Evolutionary conservation across 768 basidiomycete species (phyloP).

Genomic region (Hortiboletus campestris): DNA sequence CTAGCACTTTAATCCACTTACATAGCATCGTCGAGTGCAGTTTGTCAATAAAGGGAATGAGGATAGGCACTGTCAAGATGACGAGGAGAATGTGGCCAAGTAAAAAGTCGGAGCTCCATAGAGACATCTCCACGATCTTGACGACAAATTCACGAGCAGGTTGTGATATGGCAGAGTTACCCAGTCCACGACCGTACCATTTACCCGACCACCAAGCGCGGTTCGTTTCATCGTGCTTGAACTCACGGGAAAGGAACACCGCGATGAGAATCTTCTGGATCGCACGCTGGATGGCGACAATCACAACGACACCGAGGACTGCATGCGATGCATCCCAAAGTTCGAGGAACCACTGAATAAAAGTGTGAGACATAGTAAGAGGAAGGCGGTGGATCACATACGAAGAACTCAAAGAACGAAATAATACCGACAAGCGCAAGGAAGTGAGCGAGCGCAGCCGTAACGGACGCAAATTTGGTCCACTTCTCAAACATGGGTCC

Average conservation of each 20-base stretch:
- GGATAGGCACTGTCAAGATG: slow-evolving; percentile 77
- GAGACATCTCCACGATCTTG: slow-evolving; percentile 96
- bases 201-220: slow-evolving; percentile 99
- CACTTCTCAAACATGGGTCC: slow-evolving; percentile 87
- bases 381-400: slow-evolving; percentile 42
- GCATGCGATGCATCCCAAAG: slow-evolving; percentile 97
- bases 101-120: slow-evolving; percentile 96
- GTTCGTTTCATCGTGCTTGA: slow-evolving; percentile 98
- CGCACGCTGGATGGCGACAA: slow-evolving; percentile 87
- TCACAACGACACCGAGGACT: slow-evolving; percentile 86
- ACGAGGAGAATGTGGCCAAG: slow-evolving; percentile 81
- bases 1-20: slow-evolving; percentile 39
- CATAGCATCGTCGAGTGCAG: slow-evolving; percentile 93
- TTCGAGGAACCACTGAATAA: slow-evolving; percentile 86
- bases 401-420: slow-evolving; percentile 95
- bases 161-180: slow-evolving; percentile 89
- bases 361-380: slow-evolving; percentile 29
- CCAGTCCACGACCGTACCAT: slow-evolving; percentile 95
- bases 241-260: slow-evolving; percentile 93
- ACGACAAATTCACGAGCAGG: slow-evolving; percentile 96
- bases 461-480: slow-evolving; percentile 85
- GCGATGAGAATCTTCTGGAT: slow-evolving; percentile 94
- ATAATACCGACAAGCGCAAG: slow-evolving; percentile 77
- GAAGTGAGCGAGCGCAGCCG: slow-evolving; percentile 90
- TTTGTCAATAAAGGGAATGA: slow-evolving; percentile 86